Conservation (phyloP, 192 early-diverging fungal species). For the Martensiomyces pterosporus region DNA sequence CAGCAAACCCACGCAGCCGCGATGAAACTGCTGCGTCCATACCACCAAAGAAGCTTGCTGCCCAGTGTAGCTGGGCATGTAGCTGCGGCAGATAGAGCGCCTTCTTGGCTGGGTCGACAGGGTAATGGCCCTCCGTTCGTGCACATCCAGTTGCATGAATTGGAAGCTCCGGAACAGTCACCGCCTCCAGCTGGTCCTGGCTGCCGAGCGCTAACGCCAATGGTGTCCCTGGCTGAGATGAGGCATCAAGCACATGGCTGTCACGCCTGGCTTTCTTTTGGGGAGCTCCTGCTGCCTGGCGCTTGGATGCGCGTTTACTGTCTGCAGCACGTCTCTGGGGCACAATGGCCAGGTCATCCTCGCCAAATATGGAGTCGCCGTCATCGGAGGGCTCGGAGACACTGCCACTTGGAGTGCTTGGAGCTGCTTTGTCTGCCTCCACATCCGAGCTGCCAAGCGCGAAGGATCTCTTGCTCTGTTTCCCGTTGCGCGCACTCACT, state of each 20-base stretch:
- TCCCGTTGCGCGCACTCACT: too few relatives aligned
- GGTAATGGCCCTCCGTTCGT: conserved; percentile 76
- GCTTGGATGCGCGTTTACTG: neutral
- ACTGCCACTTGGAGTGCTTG: too few relatives aligned
- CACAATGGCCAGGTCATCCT: conserved; percentile 3
- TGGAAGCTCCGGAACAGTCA: conserved; percentile 17
- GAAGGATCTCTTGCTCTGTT: too few relatives aligned
- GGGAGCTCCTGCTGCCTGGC: neutral
- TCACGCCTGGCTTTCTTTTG: conserved; percentile 11
- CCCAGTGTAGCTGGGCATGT: conserved; percentile 48
- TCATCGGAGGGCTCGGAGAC: too few relatives aligned
- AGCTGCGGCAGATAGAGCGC: conserved; percentile 58
- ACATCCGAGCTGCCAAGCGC: too few relatives aligned
- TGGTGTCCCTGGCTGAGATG: conserved; percentile 29
- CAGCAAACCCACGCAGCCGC: conserved; percentile 41
- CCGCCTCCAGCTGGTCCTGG: neutral
- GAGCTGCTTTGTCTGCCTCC: too few relatives aligned
- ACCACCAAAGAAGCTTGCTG: conserved; percentile 48
- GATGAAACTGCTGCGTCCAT: conserved; percentile 43
- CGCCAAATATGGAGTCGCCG: too few relatives aligned
- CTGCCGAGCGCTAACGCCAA: conserved; percentile 4
- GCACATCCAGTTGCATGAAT: conserved; percentile 70
- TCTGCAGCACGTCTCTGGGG: conserved; percentile 3
- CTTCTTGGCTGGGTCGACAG: conserved; percentile 65
- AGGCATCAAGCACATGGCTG: conserved; percentile 15